Evolutionary conservation across 2,329 filamentous ascomycete genomes (phyloP), one percentile per base, ranked within the genome.

Genomic region (Fusarium sp.): DNA sequence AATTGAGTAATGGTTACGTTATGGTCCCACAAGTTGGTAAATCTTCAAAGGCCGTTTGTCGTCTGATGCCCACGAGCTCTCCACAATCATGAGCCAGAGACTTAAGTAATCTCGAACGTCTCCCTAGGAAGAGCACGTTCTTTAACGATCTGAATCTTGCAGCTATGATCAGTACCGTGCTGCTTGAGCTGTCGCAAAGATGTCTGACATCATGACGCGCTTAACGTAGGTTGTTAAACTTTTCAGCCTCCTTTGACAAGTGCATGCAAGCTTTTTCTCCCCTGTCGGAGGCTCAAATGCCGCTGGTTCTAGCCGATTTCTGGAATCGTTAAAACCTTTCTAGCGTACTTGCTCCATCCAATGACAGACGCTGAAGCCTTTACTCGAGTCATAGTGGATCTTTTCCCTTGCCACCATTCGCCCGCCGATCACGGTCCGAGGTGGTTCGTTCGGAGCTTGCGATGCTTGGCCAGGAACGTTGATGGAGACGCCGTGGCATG

Each of bases 1-100:
- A 47, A 75, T 75, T 71, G 56, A 56, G 63, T 66, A 75, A 75
- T 69, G 37, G 60, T 75, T 75, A 75, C 72, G 72, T 75, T 68
- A 75, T 70, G 52, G 72, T 68, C 64, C 72, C 72, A 73, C 69
- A 63, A 32, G 33, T 56, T 37, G 52, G 47, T 3, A 66, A 30
- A 30, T 37, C 57, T n/a, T 52, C 25, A 8, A 17, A 66, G 17
- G 14, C 35, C 45, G 50, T 27, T 59, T 60, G 71, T 60, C 59
- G 65, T 58, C 71, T 74, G 22, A 30, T 27, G 2, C 14, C 68
- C 68, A 54, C 43, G 43, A 37, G 45, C 25, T 50, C 32, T 50
- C 40, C 33, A 35, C 20, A n/a, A 15, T n/a, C 12, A 62, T 27
- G 17, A 50, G 40, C 30, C 20, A n/a, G 30, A 30, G 43, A 27